Evolutionary conservation across 2,329 filamentous ascomycete species (phyloP).

Genomic region (Venturia carpophila): DNA sequence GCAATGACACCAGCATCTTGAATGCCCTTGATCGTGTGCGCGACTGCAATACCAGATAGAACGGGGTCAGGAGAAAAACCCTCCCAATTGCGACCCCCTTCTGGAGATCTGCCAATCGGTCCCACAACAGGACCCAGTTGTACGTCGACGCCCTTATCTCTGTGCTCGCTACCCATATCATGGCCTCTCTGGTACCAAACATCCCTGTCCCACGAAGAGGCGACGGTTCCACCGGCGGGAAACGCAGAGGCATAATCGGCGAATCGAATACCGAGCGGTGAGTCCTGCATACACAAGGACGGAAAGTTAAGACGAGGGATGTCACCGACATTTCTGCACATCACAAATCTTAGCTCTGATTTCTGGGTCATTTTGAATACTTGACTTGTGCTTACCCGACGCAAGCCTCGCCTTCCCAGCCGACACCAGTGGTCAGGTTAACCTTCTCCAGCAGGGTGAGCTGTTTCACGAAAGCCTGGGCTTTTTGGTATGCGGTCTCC

Average conservation of each 20-base stretch:
- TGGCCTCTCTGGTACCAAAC: slow-evolving; percentile 62
- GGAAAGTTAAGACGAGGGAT: slow-evolving; percentile 63
- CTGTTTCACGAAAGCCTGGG: slow-evolving; percentile 70
- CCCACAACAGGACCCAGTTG: slow-evolving; percentile 71
- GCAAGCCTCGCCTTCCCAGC: slow-evolving; percentile 45
- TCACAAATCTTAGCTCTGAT: slow-evolving; percentile 42
- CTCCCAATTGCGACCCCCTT: slow-evolving; percentile 66
- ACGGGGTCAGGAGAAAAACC: slow-evolving; percentile 66
- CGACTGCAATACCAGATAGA: slow-evolving; percentile 63
- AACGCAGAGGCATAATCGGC: slow-evolving; percentile 78
- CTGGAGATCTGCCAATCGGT: slow-evolving; percentile 59
- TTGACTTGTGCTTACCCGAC: neutral
- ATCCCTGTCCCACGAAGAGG: slow-evolving; percentile 70
- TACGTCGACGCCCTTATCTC: slow-evolving; percentile 66
- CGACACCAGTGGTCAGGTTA: slow-evolving; percentile 85
- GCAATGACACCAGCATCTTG: slow-evolving; percentile 77
- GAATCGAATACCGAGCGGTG: slow-evolving; percentile 67
- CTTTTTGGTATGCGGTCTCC: slow-evolving; percentile 67
- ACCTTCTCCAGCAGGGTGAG: slow-evolving; percentile 84
- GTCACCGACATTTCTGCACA: slow-evolving; percentile 68
- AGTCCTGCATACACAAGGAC: slow-evolving; percentile 78
- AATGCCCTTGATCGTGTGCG: slow-evolving; percentile 68
- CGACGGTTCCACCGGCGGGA: slow-evolving; percentile 67
- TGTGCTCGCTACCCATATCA: slow-evolving; percentile 69
- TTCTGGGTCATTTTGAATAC: slow-evolving; percentile 30